Base-by-base conservation (phyloP, 208 protist species). In the Sergeia podlipaevii region DNA sequence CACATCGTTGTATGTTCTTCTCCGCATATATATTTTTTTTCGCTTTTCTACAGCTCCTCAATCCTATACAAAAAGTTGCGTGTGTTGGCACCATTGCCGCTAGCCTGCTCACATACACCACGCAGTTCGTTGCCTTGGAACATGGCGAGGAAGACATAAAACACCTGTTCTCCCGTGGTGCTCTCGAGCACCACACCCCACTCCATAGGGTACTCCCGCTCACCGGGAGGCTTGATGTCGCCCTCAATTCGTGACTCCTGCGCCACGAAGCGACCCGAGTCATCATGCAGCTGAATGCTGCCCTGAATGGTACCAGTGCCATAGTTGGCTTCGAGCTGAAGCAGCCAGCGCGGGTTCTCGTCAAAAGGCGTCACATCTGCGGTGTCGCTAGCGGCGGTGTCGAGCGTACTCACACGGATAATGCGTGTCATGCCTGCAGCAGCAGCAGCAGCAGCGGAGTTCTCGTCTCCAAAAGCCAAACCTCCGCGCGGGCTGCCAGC, bases 141-240 rank as follows among this genome's bases (percentile, higher is more conserved):
- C 52, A 84, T 78, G 3, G 70, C 88, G 26, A 86, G 60, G 64
- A 95, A 95, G 17, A 89, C 66, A 53, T 85, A 95, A 46, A 89
- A 87, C 37, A 74, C 53, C 30, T 82, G 75, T 54, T 88, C 77
- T 0, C 70, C 81, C 41, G 69, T 70, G 17, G 50, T 42, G 15
- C 62, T 62, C 33, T 78, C 67, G 4, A 95, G 62, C 29, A 83
- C 67, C 11, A 89, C 77, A 29, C 70, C 81, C 81, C 84, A 95
- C 67, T 95, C 88, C 74, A 95, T 87, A 18, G 88, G 80, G 62
- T 85, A 90, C 36, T 95, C 84, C 13, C 75, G 74, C 56, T 90
- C 76, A 7, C 84, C 79, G 1, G 78, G 79, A 11, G 79, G 76
- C 47, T 87, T 88, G 41, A 92, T 90, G 46, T 86, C 80, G 4